phyloP scores from a whole-genome alignment of 2,329 filamentous ascomycete genomes.

The Celoporthe dispersa region DNA sequence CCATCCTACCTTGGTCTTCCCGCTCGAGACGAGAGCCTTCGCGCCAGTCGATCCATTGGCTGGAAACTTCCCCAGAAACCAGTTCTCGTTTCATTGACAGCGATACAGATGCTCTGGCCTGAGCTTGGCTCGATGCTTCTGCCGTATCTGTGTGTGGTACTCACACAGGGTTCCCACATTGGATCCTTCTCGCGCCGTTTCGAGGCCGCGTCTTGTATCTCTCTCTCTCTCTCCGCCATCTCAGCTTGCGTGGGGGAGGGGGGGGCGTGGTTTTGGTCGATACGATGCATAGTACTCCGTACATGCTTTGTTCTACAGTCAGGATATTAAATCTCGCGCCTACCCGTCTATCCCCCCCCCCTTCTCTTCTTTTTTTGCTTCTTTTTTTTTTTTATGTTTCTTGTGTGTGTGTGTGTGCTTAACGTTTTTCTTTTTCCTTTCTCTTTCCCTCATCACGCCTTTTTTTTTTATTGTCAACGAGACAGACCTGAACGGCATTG shows the following conservation, averaged over 20 bases:
- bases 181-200: not conserved
- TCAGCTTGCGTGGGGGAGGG: not conserved
- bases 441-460: constrained; percentile 1
- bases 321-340: constrained; percentile 23
- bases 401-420: not conserved
- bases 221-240: not conserved
- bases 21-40: constrained; percentile 6
- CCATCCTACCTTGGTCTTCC: constrained; percentile 19
- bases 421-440: not conserved
- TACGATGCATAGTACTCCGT: constrained; percentile 10
- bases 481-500: constrained; percentile 24
- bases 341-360: constrained; percentile 12
- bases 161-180: constrained; percentile 11
- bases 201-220: not conserved
- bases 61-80: constrained; percentile 7
- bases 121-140: constrained; percentile 3
- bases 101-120: not conserved
- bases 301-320: constrained; percentile 2
- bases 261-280: not conserved
- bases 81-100: constrained; percentile 8
- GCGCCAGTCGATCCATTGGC: constrained; percentile 22
- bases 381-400: not conserved
- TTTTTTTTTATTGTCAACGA: not conserved
- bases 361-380: not conserved
- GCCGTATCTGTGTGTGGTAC: not conserved